phyloP scores from a whole-genome alignment of 306 rosid species.

The Trifolium pratense region DNA sequence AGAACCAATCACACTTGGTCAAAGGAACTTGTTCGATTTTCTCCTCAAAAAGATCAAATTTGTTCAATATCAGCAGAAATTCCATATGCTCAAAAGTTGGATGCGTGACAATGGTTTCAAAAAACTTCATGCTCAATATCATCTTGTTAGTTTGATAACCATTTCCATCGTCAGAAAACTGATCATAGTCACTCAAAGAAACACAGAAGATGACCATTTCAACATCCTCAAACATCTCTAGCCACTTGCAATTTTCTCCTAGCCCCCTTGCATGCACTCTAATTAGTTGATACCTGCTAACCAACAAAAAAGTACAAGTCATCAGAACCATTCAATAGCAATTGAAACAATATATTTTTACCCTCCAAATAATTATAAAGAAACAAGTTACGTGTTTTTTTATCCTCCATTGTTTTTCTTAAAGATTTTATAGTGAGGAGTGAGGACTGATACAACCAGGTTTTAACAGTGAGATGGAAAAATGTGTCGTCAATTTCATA shows the following conservation, averaged over 20 bases:
- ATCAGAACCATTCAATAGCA: constrained; percentile 34
- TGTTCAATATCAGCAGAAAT: constrained; percentile 88
- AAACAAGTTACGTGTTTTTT: neutral
- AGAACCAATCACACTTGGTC: constrained; percentile 86
- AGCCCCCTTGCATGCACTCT: constrained; percentile 55
- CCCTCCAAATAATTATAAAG: neutral
- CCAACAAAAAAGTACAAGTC: constrained; percentile 28
- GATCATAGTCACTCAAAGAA: constrained; percentile 88
- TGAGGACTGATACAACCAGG: constrained; percentile 1
- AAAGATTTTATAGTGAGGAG: neutral
- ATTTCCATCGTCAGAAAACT: constrained; percentile 62
- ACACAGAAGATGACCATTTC: constrained; percentile 92
- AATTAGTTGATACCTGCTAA: constrained; percentile 55
- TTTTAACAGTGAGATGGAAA: constrained; percentile 1
- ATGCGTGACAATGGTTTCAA: constrained; percentile 82
- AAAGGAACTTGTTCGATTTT: constrained; percentile 79
- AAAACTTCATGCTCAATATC: constrained; percentile 74
- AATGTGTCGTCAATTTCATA: constrained; percentile 12
- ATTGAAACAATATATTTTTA: neutral
- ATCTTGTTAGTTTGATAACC: constrained; percentile 78
- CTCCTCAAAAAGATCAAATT: constrained; percentile 82
- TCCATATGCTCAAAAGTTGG: constrained; percentile 92
- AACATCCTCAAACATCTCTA: constrained; percentile 97
- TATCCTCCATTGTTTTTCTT: constrained; percentile 1
- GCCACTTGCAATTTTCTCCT: constrained; percentile 98